Evolutionary conservation across 2,329 filamentous ascomycete species (phyloP), one percentile per base, ranked within the genome.

Genomic region (Huntiella savannae): DNA sequence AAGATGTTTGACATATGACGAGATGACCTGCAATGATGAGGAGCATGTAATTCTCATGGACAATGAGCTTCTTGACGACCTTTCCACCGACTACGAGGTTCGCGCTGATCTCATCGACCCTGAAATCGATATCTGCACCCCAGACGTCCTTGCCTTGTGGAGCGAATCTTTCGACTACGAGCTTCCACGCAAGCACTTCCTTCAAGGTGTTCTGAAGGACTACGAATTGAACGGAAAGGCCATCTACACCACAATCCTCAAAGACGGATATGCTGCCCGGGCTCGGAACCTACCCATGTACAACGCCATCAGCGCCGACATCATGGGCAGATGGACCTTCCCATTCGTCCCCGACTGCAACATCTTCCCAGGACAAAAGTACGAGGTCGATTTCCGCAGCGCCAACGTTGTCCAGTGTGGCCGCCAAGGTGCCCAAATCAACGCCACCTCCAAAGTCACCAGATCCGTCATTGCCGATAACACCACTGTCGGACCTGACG

Each of bases 101-200:
- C 77, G 87, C 35, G 75, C 81, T 52, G 88, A 98, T 61, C 66
- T 98, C 49, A 82, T 96, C 51, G 91, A 98, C 60, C 87, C 85
- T 54, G 82, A 84, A 45, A 91, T 98, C 56, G 91, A 98, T 59
- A 96, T 98, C 52, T 96, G 88, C 62, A 96, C 91, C 1, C 87
- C 88, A 0, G 91, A 96, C 57, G 87, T 95, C 6, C 71, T 96
- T 38, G 87, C 87, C 5, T 65, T 96, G 48, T 98, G 91, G 84
- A 91, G 86, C 6, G 91, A 98, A 62, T 94, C 87, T 58, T 98
- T 96, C 56, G 88, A 98, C 60, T 96, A 94, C 60, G 86, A 95
- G 59, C 71, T 86, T 5, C 85, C 88, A 1, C 75, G 87, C 46
- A 80, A 79, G 55, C 85, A 93, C 56, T 95, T 94, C 55, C 63